Evolutionary conservation across 1,284 basidiomycete genomes (phyloP), one percentile per base, ranked within the genome.

Genomic region (Rhizoctonia solani): DNA sequence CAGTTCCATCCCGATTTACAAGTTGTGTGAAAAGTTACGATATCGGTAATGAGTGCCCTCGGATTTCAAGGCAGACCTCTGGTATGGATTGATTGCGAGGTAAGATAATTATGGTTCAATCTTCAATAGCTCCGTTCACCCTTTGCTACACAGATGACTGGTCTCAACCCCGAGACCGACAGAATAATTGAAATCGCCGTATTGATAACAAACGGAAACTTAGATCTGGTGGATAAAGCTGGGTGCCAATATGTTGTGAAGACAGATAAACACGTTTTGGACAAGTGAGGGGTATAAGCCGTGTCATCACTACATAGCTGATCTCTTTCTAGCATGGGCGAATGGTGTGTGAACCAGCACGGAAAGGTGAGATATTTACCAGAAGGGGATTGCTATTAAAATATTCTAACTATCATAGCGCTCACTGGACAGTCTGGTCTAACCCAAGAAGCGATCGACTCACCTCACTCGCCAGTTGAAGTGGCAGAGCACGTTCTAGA

Each of bases 11-110:
- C n/a, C n/a, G n/a, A n/a, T n/a, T n/a, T n/a, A n/a, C n/a, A n/a
- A n/a, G n/a, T n/a, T n/a, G n/a, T n/a, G n/a, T n/a, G n/a, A n/a
- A n/a, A n/a, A n/a, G n/a, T n/a, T n/a, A n/a, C n/a, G n/a, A n/a
- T n/a, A n/a, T n/a, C 61, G 39, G 37, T 39, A 25, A 56, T 56
- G 54, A 44, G 53, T 11, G 69, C 72, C 6, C 66, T 74, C 11
- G 25, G 19, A 11, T 83, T 80, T 52, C 72, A 78, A 5, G 81
- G 83, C n/a, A 89, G 89, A 0, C 91, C 92, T 8, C 77, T 94
- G 54, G 89, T 94, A 1, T 94, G 92, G 92, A 84, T 94, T 55
- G 92, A 94, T 75, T 92, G 91, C 74, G 92, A 94, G 66, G 70
- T 65, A 34, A 16, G 63, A 39, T 14, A n/a, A 30, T 23, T 21